Evolutionary conservation across 306 rosid species (phyloP).

Genomic region (Pyrus pyrifolia): DNA sequence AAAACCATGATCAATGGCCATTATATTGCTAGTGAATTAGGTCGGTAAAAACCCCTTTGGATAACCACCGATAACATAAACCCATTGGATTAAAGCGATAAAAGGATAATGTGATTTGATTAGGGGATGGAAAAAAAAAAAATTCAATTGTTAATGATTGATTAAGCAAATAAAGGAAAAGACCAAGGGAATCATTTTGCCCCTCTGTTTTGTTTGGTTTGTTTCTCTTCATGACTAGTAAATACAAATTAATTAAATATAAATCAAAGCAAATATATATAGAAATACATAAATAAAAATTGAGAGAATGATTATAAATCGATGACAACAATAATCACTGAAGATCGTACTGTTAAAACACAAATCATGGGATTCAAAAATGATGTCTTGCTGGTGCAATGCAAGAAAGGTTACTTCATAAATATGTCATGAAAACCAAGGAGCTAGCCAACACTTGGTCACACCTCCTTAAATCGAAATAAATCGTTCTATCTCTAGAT

Average conservation of each 20-base stretch:
- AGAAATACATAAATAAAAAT: not conserved
- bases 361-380: constrained; percentile 63
- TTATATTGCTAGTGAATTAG: constrained; percentile 10
- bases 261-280: not conserved
- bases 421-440: constrained; percentile 26
- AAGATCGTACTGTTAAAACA: constrained; percentile 43
- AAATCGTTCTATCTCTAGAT: not conserved
- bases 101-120: not conserved
- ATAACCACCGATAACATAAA: constrained; percentile 47
- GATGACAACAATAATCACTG: constrained; percentile 50
- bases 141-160: constrained; percentile 14
- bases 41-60: constrained; percentile 18
- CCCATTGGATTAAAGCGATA: constrained; percentile 25
- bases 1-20: constrained; percentile 23
- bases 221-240: constrained; percentile 25
- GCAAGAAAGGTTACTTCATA: constrained; percentile 38
- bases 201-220: constrained; percentile 23
- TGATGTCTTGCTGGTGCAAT: constrained; percentile 63
- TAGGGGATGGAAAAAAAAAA: not conserved
- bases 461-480: constrained; percentile 7
- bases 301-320: constrained; percentile 51
- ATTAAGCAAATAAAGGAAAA: not conserved
- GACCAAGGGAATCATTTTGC: constrained; percentile 27
- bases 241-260: constrained; percentile 9
- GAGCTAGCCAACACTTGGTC: constrained; percentile 4